phyloP scores from a whole-genome alignment of 2,329 filamentous ascomycete genomes.

The Penicillium sp. region DNA sequence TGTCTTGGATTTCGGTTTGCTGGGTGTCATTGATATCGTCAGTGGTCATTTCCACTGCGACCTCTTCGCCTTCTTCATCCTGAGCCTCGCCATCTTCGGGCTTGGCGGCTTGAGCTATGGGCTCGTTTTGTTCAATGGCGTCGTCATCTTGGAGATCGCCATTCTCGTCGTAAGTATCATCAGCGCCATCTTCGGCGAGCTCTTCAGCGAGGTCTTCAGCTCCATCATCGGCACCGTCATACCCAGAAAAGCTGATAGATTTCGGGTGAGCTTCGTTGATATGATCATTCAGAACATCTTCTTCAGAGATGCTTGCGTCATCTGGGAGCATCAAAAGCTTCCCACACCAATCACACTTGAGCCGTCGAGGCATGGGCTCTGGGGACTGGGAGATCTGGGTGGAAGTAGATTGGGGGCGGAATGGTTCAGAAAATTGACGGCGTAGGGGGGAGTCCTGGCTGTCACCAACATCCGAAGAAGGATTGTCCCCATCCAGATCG shows the following conservation, averaged over 20 bases:
- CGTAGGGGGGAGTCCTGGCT: conserved; percentile 31
- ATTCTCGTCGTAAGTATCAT: conserved; percentile 12
- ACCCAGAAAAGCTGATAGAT: conserved; percentile 19
- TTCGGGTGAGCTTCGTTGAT: conserved; percentile 29
- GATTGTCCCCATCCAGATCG: conserved; percentile 31
- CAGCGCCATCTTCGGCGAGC: conserved; percentile 12
- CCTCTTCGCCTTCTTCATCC: conserved; percentile 15
- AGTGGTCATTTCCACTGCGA: conserved; percentile 11
- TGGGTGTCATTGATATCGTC: conserved; percentile 1
- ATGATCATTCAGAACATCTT: conserved; percentile 28
- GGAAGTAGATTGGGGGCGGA: conserved; percentile 28
- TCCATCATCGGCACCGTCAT: conserved; percentile 18
- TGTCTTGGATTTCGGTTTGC: background rate
- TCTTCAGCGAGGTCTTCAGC: conserved; percentile 18
- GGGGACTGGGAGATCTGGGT: conserved; percentile 31
- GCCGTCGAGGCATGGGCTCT: conserved; percentile 18
- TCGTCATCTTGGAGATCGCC: conserved; percentile 16
- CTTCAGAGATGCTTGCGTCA: conserved; percentile 20
- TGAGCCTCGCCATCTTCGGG: conserved; percentile 9
- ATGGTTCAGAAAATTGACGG: conserved; percentile 35
- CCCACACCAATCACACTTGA: conserved; percentile 33
- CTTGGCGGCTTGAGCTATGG: conserved; percentile 5
- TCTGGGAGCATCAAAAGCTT: conserved; percentile 25
- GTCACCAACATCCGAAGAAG: conserved; percentile 31
- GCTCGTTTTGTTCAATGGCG: conserved; percentile 11